Evolutionary conservation across 495 filamentous ascomycete species (phyloP).

Genomic region (Trichoderma erinaceum): DNA sequence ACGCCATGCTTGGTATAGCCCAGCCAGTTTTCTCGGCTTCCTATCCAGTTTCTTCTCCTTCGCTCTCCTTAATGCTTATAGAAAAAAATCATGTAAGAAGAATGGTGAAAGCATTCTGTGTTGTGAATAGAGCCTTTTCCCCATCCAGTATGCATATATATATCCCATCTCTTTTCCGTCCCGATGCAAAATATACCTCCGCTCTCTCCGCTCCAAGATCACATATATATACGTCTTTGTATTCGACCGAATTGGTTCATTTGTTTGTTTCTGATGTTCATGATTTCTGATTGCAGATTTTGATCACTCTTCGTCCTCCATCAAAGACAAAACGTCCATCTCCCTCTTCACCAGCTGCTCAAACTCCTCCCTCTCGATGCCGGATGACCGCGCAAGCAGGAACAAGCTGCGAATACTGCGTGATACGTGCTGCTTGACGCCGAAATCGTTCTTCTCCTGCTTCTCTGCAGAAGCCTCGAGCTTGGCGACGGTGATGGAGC

Average conservation of each 20-base stretch:
- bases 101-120: background rate
- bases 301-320: conserved; percentile 55
- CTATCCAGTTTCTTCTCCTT: background rate
- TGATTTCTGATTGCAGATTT: background rate
- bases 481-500: conserved; percentile 50
- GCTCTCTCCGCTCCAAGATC: background rate
- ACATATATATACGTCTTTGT: background rate
- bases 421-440: conserved; percentile 82
- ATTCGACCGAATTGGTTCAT: background rate
- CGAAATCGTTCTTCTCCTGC: conserved; percentile 53
- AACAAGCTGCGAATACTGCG: conserved; percentile 85
- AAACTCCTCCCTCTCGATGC: conserved; percentile 80
- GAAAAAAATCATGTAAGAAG: background rate
- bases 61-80: background rate
- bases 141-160: background rate
- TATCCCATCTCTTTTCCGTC: background rate
- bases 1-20: no score
- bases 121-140: background rate
- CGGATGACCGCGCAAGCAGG: conserved; percentile 67
- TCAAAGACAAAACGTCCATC: conserved; percentile 65
- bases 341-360: conserved; percentile 73
- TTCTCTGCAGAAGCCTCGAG: conserved; percentile 16
- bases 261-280: background rate
- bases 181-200: no score
- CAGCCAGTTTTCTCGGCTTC: background rate